Base-by-base conservation (phyloP, 1,284 basidiomycete species). In the Kalmanozyma brasiliensis region DNA sequence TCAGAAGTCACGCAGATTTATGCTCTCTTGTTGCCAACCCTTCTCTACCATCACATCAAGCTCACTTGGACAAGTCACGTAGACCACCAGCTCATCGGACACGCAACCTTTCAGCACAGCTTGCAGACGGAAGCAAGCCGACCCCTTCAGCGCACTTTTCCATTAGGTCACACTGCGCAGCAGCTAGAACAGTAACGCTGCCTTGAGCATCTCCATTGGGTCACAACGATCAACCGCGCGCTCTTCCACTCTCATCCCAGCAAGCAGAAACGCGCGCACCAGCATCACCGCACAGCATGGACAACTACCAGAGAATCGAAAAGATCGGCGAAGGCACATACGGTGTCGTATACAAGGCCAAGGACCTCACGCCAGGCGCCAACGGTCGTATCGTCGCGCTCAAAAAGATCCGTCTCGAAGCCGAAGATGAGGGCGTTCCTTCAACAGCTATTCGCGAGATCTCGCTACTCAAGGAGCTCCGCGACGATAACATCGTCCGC, bases 391-490 rank as follows among this genome's bases (percentile, higher is more conserved):
- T 82, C 53, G 80, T 82, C 13, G 80, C 80, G 1, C 68, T 82
- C 52, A 99, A 99, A 88, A 98, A 98, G 87, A 98, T 98, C 79
- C 88, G 95, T 56, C 88, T 98, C 33, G 96, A 98, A 83, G 93
- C 94, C 17, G 95, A 98, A 84, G 96, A 96, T 75, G 93, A 98
- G 82, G 95, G 95, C 20, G 95, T 98, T 17, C 95, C 95, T 6
- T 93, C 91, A 75, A 98, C 96, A 14, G 95, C 95, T 56, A 96
- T 98, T 81, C 88, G 95, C 51, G 95, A 98, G 85, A 98, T 98
- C 83, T 94, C 92, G 83, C 85, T 98, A 64, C 85, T 98, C 78
- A 98, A 98, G 84, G 95, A 98, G 83, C 88, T 98, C 20, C 92
- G 92, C 79, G 91, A 97, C 80, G 92, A 94, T 41, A 93, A 97